Percentiles rank a stretch among this genome's conserved stretches.
These are phyloP conservation scores for Elaeis oleifera DNA, from an alignment of 202 grass and related monocot species.

Conservation along the genomic window DNA sequence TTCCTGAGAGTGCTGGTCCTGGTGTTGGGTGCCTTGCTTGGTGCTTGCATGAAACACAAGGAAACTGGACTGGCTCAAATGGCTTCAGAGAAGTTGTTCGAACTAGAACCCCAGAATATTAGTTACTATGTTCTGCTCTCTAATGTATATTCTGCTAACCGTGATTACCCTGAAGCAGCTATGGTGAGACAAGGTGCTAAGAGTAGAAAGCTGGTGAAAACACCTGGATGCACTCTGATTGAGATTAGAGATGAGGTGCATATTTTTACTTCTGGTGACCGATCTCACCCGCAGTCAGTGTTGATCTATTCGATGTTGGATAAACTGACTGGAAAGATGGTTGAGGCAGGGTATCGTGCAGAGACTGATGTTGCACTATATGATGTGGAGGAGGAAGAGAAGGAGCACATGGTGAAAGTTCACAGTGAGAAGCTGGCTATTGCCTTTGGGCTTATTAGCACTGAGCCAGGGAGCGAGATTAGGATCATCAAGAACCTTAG, in stretches of 20 bases:
- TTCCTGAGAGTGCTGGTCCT: constrained; percentile 40
- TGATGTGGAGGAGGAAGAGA: constrained; percentile 70
- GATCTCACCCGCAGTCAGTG: constrained; percentile 36
- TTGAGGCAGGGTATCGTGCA: constrained; percentile 44
- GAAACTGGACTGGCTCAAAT: constrained; percentile 47
- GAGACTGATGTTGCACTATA: constrained; percentile 46
- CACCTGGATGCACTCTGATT: constrained; percentile 59
- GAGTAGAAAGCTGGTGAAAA: constrained; percentile 47
- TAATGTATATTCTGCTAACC: constrained; percentile 58
- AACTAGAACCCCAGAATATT: constrained; percentile 48
- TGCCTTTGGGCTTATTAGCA: constrained; percentile 48
- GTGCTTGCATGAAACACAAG: constrained; percentile 65
- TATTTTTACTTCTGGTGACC: constrained; percentile 50
- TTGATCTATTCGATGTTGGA: constrained; percentile 48
- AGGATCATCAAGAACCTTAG: constrained; percentile 81
- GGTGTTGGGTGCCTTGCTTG: constrained; percentile 65
- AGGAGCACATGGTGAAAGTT: constrained; percentile 61
- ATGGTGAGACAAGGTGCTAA: constrained; percentile 58
- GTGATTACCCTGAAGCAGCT: constrained; percentile 57
- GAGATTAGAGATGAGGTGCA: constrained; percentile 43
- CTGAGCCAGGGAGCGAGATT: constrained; percentile 50
- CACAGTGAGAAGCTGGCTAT: constrained; percentile 76
- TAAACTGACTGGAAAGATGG: constrained; percentile 43
- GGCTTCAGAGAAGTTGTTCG: constrained; percentile 52
- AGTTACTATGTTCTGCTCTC: constrained; percentile 72